Conservation (phyloP, 306 rosid species). For the Spatholobus suberectus region DNA sequence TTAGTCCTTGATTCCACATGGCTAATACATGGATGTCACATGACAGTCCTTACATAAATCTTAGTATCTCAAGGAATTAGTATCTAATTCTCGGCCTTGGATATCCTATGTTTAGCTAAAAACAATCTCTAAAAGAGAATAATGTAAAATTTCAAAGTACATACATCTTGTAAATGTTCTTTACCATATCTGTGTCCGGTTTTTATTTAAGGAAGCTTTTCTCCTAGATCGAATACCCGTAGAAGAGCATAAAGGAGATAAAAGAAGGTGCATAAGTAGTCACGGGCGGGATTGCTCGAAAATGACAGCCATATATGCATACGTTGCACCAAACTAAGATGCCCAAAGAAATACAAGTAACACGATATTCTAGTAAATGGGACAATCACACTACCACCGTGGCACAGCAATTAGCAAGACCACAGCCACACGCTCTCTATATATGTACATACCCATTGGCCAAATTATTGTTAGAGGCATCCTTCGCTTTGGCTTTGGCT, state of each 20-base stretch:
- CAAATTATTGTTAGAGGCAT: neutral
- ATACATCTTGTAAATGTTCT: neutral
- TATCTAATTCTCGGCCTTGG: too few species aligned
- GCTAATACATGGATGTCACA: too few species aligned
- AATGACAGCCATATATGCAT: slow-evolving; percentile 34
- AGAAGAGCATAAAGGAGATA: neutral
- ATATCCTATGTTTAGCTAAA: too few species aligned
- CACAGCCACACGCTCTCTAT: slow-evolving; percentile 22
- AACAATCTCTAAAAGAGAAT: too few species aligned
- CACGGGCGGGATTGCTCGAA: slow-evolving; percentile 37
- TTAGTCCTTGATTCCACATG: too few species aligned
- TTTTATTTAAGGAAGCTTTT: neutral
- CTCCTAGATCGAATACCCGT: neutral
- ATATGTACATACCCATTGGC: neutral
- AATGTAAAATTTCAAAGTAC: too few species aligned
- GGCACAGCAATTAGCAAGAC: neutral
- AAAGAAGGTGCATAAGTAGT: slow-evolving; percentile 13
- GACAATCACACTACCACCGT: slow-evolving; percentile 39
- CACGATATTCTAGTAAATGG: slow-evolving; percentile 31
- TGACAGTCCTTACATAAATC: too few species aligned
- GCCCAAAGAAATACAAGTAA: slow-evolving; percentile 32
- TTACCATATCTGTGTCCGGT: neutral
- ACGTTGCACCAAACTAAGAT: slow-evolving; percentile 27
- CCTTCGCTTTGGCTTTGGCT: neutral
- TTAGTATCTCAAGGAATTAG: too few species aligned